phyloP scores from a whole-genome alignment of 1,284 basidiomycete species.

The Boletus mariae region DNA sequence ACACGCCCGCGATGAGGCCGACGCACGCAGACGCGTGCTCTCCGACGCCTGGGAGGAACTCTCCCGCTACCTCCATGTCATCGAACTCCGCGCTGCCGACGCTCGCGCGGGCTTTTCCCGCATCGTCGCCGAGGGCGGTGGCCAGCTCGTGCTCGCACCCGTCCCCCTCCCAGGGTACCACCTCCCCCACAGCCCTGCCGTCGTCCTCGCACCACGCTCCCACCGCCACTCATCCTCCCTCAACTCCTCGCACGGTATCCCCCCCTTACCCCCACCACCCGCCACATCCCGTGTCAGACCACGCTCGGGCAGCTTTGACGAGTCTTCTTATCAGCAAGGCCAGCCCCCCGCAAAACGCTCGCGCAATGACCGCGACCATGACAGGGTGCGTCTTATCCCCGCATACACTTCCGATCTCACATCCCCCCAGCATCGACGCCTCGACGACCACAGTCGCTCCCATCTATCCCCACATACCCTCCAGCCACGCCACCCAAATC shows the following conservation, averaged over 20 bases:
- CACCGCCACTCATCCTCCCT: slow-evolving; percentile 26
- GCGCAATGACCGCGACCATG: slow-evolving; percentile 37
- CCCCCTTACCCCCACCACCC: slow-evolving; percentile 28
- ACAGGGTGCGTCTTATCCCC: slow-evolving; percentile 8
- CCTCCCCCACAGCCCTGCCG: slow-evolving; percentile 16
- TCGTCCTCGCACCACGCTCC: slow-evolving; percentile 25
- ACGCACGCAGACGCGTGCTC: slow-evolving; percentile 46
- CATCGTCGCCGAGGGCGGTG: slow-evolving; percentile 44
- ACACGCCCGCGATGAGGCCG: slow-evolving; percentile 53
- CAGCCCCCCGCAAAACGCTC: slow-evolving; percentile 45
- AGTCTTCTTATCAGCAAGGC: slow-evolving; percentile 4
- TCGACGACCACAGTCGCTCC: slow-evolving; percentile 22
- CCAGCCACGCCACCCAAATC: slow-evolving; percentile 19
- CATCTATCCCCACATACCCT: slow-evolving; percentile 23
- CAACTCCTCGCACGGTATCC: slow-evolving; percentile 20
- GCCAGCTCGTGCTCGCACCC: slow-evolving; percentile 36
- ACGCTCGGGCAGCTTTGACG: slow-evolving; percentile 42
- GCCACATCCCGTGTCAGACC: slow-evolving; percentile 37
- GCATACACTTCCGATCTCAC: slow-evolving; percentile 8
- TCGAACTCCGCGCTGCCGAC: slow-evolving; percentile 48
- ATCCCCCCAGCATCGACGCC: slow-evolving; percentile 13
- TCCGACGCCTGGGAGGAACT: slow-evolving; percentile 54
- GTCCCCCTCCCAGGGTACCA: slow-evolving; percentile 27
- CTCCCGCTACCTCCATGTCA: slow-evolving; percentile 43
- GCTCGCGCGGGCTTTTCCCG: slow-evolving; percentile 48